A percentile compares a stretch with the other conserved stretches of the same genome.
These are phyloP conservation scores for Mrakia gelida DNA, from an alignment of 768 basidiomycete genomes.

Conservation along the genomic window DNA sequence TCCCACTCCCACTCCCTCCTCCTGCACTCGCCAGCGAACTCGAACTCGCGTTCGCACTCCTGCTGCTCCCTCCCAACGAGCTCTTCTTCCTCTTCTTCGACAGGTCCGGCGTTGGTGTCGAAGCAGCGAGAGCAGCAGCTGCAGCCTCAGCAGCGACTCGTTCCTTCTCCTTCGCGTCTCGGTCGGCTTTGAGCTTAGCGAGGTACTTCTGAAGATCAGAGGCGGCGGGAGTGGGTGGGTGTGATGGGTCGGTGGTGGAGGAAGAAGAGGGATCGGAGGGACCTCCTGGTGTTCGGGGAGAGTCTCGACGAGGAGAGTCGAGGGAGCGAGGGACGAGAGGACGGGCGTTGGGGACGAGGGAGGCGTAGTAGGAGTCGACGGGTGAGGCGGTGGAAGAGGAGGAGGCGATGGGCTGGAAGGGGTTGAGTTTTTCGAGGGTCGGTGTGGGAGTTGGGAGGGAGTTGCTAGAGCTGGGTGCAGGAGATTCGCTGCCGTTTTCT, in stretches of 20 bases:
- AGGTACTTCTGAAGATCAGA: conserved; percentile 2
- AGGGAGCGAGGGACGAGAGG: not conserved
- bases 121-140: not conserved
- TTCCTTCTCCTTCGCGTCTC: conserved; percentile 33
- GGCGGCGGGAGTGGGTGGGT: not conserved
- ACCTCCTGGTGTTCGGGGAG: not conserved
- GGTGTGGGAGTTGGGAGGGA: conserved; percentile 30
- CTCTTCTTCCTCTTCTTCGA: conserved; percentile 16
- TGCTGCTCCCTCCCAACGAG: conserved; percentile 3
- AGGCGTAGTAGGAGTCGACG: conserved; percentile 13
- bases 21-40: not conserved
- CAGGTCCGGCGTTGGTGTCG: not conserved
- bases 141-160: conserved; percentile 6
- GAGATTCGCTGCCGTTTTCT: not conserved
- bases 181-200: conserved; percentile 4
- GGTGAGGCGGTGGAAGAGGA: conserved; percentile 26
- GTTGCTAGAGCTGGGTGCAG: not conserved
- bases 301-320: not conserved
- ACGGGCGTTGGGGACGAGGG: not conserved
- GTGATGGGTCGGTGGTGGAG: not conserved
- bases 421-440: conserved; percentile 38
- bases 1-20: conserved; percentile 29
- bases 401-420: not conserved
- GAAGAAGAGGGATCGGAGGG: not conserved
- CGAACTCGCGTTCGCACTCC: conserved; percentile 13